These are phyloP conservation scores for Jamesozyma lodderae DNA, from an alignment of 805 yeast species.

Conservation along the genomic window DNA sequence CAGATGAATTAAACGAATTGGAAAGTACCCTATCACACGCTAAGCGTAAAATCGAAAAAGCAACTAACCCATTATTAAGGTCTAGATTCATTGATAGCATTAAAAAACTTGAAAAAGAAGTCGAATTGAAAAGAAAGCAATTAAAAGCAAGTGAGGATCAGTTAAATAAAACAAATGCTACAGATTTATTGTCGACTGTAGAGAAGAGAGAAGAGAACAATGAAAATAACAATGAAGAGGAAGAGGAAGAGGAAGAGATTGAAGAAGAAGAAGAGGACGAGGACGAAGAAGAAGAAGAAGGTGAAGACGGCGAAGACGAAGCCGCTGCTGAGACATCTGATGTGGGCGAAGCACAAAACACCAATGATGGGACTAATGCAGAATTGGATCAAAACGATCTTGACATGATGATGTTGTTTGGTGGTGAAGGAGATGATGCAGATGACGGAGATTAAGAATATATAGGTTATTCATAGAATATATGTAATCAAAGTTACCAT, in stretches of 20 bases:
- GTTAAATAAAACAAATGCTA: slow-evolving; percentile 5
- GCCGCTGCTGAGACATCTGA: slow-evolving; percentile 27
- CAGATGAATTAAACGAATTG: slow-evolving; percentile 79
- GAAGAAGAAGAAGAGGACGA: slow-evolving; percentile 29
- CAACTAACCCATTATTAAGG: slow-evolving; percentile 75
- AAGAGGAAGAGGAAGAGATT: slow-evolving; percentile 28
- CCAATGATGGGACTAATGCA: background rate
- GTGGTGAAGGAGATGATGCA: slow-evolving; percentile 28
- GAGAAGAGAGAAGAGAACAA: slow-evolving; percentile 20
- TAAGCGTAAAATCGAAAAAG: slow-evolving; percentile 59
- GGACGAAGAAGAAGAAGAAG: slow-evolving; percentile 31
- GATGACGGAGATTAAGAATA: too few relatives aligned
- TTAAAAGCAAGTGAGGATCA: slow-evolving; percentile 35
- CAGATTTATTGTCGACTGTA: slow-evolving; percentile 6
- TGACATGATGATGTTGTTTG: slow-evolving; percentile 33
- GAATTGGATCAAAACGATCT: slow-evolving; percentile 30
- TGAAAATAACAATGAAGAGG: slow-evolving; percentile 29
- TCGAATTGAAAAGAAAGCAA: slow-evolving; percentile 70
- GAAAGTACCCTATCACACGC: slow-evolving; percentile 70
- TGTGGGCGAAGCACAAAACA: slow-evolving; percentile 6
- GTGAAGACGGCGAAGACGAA: slow-evolving; percentile 25
- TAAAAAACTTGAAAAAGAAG: slow-evolving; percentile 65
- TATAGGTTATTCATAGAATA: too few relatives aligned
- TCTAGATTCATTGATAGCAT: slow-evolving; percentile 80
- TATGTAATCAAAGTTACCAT: too few relatives aligned